Evolutionary conservation across 768 basidiomycete genomes (phyloP).

Genomic region (Amanita rimosa): DNA sequence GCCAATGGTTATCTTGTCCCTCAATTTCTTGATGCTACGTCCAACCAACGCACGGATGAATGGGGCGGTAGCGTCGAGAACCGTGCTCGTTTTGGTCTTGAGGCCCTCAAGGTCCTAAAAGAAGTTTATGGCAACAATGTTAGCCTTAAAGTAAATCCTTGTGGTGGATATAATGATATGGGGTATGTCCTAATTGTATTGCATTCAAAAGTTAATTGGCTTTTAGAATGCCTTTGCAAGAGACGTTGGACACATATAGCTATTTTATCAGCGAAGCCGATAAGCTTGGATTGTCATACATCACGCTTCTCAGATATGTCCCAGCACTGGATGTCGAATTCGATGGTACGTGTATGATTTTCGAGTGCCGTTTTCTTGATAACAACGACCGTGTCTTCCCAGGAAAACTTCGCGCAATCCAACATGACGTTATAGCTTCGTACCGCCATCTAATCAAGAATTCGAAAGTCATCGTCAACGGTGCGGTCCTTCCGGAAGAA

Average conservation of each 20-base stretch:
- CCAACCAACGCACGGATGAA: slow-evolving; percentile 42
- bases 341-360: slow-evolving; percentile 17
- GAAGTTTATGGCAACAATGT: slow-evolving; percentile 34
- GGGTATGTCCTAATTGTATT: slow-evolving; percentile 16
- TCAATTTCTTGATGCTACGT: slow-evolving; percentile 37
- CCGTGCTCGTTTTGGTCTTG: slow-evolving; percentile 41
- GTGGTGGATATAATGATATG: slow-evolving; percentile 33
- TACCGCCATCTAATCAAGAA: slow-evolving; percentile 24
- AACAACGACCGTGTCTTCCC: background rate
- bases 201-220: background rate
- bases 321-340: slow-evolving; percentile 13
- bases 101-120: slow-evolving; percentile 31
- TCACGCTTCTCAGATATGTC: slow-evolving; percentile 20
- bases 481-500: slow-evolving; percentile 23
- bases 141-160: slow-evolving; percentile 32
- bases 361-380: background rate
- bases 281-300: slow-evolving; percentile 22
- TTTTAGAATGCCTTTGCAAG: slow-evolving; percentile 29
- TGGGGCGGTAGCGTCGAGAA: slow-evolving; percentile 54
- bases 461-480: slow-evolving; percentile 26
- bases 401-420: slow-evolving; percentile 24
- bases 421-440: slow-evolving; percentile 27
- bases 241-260: slow-evolving; percentile 28
- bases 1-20: slow-evolving; percentile 33
- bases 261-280: slow-evolving; percentile 30